Percentiles rank a stretch among this genome's conserved stretches.
Evolutionary conservation across 2,329 filamentous ascomycete species (phyloP).

Genomic region (Didymella arachidicola): DNA sequence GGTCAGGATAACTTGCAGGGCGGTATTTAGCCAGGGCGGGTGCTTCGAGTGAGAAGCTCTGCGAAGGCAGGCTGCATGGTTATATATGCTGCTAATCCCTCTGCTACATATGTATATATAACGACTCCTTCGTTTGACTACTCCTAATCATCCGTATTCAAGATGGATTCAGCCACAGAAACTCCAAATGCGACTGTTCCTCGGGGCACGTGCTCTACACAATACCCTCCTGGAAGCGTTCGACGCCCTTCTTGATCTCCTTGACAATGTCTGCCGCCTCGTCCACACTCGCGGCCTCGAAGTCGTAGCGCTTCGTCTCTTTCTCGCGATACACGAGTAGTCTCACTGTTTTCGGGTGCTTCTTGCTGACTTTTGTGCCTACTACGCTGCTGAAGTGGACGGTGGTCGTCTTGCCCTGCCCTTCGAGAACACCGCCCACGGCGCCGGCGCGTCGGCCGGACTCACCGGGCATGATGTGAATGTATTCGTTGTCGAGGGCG

Average conservation of each 20-base stretch:
- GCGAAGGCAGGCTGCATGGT: too few relatives aligned
- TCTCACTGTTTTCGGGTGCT: slow-evolving; percentile 82
- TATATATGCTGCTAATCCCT: too few relatives aligned
- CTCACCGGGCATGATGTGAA: slow-evolving; percentile 77
- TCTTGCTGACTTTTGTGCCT: slow-evolving; percentile 80
- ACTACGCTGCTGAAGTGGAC: slow-evolving; percentile 84
- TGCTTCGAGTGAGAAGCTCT: too few relatives aligned
- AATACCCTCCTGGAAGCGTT: slow-evolving; percentile 66
- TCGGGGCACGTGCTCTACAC: slow-evolving; percentile 26
- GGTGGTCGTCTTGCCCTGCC: slow-evolving; percentile 74
- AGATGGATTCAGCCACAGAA: neutral
- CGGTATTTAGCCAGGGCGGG: too few relatives aligned
- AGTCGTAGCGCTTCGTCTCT: slow-evolving; percentile 84
- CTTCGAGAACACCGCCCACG: slow-evolving; percentile 26
- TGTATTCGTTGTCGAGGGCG: slow-evolving; percentile 84
- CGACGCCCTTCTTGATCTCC: slow-evolving; percentile 79
- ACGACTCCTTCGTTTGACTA: too few relatives aligned
- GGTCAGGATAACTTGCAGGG: too few relatives aligned
- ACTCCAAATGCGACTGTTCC: neutral
- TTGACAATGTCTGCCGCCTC: slow-evolving; percentile 81
- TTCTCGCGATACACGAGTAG: slow-evolving; percentile 78
- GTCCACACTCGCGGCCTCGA: slow-evolving; percentile 75
- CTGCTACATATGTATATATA: too few relatives aligned
- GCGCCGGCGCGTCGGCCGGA: slow-evolving; percentile 59
- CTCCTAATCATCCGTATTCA: neutral